Evolutionary conservation across 345 rosid genomes (phyloP), one percentile per base, ranked within the genome.

Genomic region (thale cress (Arabidopsis thaliana)): DNA sequence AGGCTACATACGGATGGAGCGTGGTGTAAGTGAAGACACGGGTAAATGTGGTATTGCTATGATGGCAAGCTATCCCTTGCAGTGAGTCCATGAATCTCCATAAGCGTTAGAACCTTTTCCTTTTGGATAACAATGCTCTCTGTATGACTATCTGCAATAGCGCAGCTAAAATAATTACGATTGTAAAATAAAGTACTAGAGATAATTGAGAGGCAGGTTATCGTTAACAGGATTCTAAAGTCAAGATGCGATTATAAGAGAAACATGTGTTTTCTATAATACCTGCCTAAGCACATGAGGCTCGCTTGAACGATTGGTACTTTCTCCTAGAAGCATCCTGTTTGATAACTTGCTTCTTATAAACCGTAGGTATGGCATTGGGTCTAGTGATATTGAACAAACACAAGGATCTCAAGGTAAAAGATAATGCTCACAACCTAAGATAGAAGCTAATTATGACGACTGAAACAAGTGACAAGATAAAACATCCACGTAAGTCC

Each of bases 31-130:
- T 3, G 83, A 81, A 34, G 34, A 32, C 42, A 50, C 69, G 37
- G 97, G 99, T 45, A 53, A 52, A 37, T 92, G 99, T 53, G 98
- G 98, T 50, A 95, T 92, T 74, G 88, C 93, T 16, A 86, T 82
- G 96, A 57, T 81, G 34, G 80, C 94, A 14, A 86, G 89, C 64
- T 92, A 89, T 82, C 99, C 99, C 52, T 10, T 82, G 49, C 88
- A 86, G 87, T 78, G 63, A 78, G 50, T 28, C 56, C 70, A 68
- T 3, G 0, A 42, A 14, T 6, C 56, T 78, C 44, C 69, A 34
- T 24, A 72, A 42, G 51, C 65, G 66, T 69, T 66, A 46, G 65
- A 70, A 49, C 57, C 50, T 53, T 69, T 52, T 55, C 59, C 50
- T 49, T 75, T 34, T 53, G 37, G 46, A 41, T 63, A 42, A 53